Percentiles rank a stretch among this genome's conserved stretches.
Evolutionary conservation across 2,329 filamentous ascomycete species (phyloP).

Genomic region (Allantophomopsis lycopodina): DNA sequence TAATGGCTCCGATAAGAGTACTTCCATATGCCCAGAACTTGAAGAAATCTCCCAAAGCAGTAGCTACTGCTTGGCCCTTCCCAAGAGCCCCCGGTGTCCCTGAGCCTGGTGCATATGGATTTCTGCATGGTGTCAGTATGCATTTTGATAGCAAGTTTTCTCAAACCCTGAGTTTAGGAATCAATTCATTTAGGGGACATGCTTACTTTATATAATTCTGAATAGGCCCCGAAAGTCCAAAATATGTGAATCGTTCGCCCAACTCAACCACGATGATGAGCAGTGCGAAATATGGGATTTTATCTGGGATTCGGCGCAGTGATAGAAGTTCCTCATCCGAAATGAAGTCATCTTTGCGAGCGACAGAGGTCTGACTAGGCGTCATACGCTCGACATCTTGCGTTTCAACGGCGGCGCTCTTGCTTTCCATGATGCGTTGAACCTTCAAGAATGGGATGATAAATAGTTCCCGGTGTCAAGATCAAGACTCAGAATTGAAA

Average conservation of each 20-base stretch:
- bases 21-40: conserved; percentile 23
- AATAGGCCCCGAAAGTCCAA: conserved; percentile 47
- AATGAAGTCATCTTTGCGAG: too few species aligned
- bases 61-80: conserved; percentile 30
- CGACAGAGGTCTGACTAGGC: too few species aligned
- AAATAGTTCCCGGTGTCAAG: too few species aligned
- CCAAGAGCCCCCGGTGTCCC: conserved; percentile 16
- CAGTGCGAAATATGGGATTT: conserved; percentile 3
- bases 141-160: too few species aligned
- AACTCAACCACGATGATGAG: conserved; percentile 48
- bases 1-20: conserved; percentile 33
- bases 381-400: too few species aligned
- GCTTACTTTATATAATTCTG: conserved; percentile 47
- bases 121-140: too few species aligned
- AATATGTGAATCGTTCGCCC: conserved; percentile 52
- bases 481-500: too few species aligned
- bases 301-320: conserved; percentile 1
- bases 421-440: too few species aligned
- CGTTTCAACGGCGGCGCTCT: too few species aligned
- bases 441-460: too few species aligned
- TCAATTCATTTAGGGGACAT: conserved; percentile 25
- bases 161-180: too few species aligned
- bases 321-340: neutral
- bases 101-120: too few species aligned
- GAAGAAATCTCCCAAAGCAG: conserved; percentile 25